Percentiles rank a stretch among this genome's conserved stretches.
These are phyloP conservation scores for Penicillium sp. DNA, from an alignment of 2,329 filamentous ascomycete genomes.

Conservation along the genomic window DNA sequence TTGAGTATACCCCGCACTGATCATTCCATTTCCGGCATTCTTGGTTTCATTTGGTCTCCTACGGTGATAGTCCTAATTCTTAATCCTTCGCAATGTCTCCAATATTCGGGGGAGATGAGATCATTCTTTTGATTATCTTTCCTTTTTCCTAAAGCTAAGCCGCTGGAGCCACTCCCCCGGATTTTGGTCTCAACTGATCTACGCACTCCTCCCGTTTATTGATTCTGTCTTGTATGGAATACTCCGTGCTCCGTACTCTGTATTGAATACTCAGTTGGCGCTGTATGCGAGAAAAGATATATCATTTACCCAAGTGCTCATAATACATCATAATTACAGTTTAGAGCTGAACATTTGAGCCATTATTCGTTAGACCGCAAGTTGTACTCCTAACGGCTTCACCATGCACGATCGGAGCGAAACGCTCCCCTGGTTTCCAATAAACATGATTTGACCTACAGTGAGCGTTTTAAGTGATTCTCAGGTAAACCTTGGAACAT, in stretches of 20 bases:
- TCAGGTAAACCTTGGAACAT: background rate
- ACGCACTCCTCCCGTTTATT: background rate
- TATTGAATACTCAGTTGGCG: background rate
- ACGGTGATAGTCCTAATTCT: background rate
- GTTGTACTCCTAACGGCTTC: background rate
- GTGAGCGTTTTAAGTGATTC: background rate
- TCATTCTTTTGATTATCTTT: background rate
- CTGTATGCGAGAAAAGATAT: too few relatives aligned
- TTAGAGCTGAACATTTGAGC: background rate
- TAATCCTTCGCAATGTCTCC: background rate
- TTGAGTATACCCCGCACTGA: constrained; percentile 24
- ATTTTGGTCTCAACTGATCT: constrained; percentile 19
- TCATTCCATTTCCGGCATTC: constrained; percentile 16
- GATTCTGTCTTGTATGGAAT: background rate
- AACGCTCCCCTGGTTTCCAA: background rate
- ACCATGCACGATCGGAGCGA: background rate
- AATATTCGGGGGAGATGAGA: constrained; percentile 1
- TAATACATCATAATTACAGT: too few relatives aligned
- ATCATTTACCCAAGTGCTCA: too few relatives aligned
- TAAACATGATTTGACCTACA: background rate
- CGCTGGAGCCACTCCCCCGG: constrained; percentile 20
- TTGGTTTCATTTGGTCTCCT: background rate
- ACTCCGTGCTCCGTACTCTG: too few relatives aligned
- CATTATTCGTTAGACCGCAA: background rate
- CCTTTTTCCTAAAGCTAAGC: background rate